phyloP scores from a whole-genome alignment of 2,329 filamentous ascomycete species.

The Cladophialophora chaetospira region DNA sequence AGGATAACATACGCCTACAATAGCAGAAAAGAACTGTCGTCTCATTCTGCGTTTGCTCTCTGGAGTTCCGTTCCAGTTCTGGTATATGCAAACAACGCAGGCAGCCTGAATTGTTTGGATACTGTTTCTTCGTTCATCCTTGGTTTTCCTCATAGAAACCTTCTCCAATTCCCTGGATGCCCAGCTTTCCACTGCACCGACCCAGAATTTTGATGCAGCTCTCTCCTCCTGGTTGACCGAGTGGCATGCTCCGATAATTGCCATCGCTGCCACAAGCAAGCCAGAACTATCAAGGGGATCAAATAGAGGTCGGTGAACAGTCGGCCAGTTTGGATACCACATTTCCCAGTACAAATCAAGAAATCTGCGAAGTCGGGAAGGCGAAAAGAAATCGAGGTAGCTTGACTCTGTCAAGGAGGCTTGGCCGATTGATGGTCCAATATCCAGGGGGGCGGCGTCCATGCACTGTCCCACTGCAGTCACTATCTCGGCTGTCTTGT shows the following conservation, averaged over 20 bases:
- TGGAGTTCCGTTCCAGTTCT: not conserved
- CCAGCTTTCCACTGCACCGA: not conserved
- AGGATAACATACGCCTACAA: slow-evolving; percentile 16
- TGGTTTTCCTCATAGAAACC: not conserved
- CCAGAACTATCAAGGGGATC: slow-evolving; percentile 21
- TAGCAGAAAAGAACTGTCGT: not conserved
- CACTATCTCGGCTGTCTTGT: not conserved
- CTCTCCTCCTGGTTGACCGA: slow-evolving; percentile 30
- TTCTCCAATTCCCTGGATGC: not conserved
- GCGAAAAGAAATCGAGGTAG: slow-evolving; percentile 30
- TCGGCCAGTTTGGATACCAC: slow-evolving; percentile 38
- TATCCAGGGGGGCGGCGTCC: not conserved
- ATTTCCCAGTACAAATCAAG: slow-evolving; percentile 36
- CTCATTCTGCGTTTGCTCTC: not conserved
- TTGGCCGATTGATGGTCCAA: not conserved
- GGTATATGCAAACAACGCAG: not conserved
- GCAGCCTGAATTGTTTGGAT: slow-evolving; percentile 4
- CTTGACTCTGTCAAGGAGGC: not conserved
- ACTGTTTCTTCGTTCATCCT: not conserved
- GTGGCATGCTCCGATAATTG: slow-evolving; percentile 36
- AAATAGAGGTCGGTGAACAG: slow-evolving; percentile 36
- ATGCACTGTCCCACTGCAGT: not conserved
- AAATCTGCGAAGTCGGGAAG: slow-evolving; percentile 32
- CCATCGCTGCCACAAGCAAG: slow-evolving; percentile 35
- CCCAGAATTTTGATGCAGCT: slow-evolving; percentile 24